A percentile compares a stretch with the other conserved stretches of the same genome.
phyloP scores from a whole-genome alignment of 2,329 filamentous ascomycete species.

The Hymenoscyphus infarciens region DNA sequence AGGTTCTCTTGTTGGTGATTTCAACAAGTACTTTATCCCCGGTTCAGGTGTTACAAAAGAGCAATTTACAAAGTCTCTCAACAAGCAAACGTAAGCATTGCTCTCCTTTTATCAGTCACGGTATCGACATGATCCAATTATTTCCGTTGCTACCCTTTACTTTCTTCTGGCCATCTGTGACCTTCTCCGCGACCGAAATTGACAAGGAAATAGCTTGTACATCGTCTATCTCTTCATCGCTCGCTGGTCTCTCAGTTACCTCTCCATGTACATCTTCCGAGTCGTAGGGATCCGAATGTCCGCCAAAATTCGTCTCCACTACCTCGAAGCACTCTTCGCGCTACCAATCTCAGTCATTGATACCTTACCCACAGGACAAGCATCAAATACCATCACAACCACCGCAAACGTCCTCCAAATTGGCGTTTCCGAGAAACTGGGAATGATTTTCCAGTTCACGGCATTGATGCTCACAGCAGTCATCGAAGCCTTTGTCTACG shows the following conservation, averaged over 20 bases:
- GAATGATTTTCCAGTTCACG: slow-evolving; percentile 53
- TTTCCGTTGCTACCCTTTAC: neutral
- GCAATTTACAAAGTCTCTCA: slow-evolving; percentile 42
- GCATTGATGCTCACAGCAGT: slow-evolving; percentile 51
- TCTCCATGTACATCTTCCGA: slow-evolving; percentile 58
- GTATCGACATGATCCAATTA: neutral
- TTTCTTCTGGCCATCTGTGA: neutral
- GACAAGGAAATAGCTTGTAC: slow-evolving; percentile 49
- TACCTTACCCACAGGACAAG: slow-evolving; percentile 50
- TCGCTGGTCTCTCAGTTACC: slow-evolving; percentile 60
- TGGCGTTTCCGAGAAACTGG: slow-evolving; percentile 62
- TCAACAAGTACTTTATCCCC: slow-evolving; percentile 41
- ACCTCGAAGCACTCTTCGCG: slow-evolving; percentile 59
- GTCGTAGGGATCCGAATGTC: slow-evolving; percentile 61
- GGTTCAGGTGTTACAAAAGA: slow-evolving; percentile 35
- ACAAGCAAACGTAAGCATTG: slow-evolving; percentile 43
- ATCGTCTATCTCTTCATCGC: slow-evolving; percentile 69
- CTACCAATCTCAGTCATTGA: slow-evolving; percentile 68
- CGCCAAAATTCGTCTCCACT: slow-evolving; percentile 59
- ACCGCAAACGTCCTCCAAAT: slow-evolving; percentile 61
- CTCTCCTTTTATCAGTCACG: neutral
- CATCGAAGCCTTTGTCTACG: slow-evolving; percentile 53
- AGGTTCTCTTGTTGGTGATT: slow-evolving; percentile 41
- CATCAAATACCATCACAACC: slow-evolving; percentile 52
- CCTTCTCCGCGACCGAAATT: neutral